Conservation (phyloP, 345 rosid species). For the Arabis hirsuta region DNA sequence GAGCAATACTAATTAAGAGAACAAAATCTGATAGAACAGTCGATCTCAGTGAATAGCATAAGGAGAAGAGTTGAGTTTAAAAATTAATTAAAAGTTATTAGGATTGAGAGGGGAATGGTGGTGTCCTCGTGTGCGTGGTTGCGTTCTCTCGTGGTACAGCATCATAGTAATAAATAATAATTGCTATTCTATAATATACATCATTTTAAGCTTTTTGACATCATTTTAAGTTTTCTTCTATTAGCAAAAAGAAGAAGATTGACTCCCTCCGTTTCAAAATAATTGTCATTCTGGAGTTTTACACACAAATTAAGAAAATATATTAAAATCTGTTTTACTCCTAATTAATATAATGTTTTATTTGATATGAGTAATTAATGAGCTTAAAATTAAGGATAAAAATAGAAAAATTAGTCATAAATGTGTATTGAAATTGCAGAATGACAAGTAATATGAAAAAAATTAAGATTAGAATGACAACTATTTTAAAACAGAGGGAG, state of each 20-base stretch:
- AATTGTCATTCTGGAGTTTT: too few relatives aligned
- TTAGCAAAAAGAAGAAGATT: constrained; percentile 20
- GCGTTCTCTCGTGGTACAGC: constrained; percentile 37
- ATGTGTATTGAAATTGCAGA: too few relatives aligned
- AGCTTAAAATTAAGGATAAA: too few relatives aligned
- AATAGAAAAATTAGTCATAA: too few relatives aligned
- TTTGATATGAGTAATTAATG: too few relatives aligned
- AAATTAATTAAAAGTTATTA: constrained; percentile 22
- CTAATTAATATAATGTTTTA: too few relatives aligned
- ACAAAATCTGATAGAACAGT: constrained; percentile 1
- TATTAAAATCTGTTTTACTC: too few relatives aligned
- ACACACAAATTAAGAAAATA: too few relatives aligned
- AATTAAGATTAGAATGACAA: too few relatives aligned
- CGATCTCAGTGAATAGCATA: constrained; percentile 17
- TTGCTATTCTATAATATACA: constrained; percentile 12
- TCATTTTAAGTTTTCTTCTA: constrained; percentile 10
- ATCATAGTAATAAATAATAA: constrained; percentile 23
- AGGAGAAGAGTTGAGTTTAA: constrained; percentile 4
- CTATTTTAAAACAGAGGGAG: too few relatives aligned
- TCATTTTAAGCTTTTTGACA: constrained; percentile 14
- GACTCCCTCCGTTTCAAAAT: too few relatives aligned
- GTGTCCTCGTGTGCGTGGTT: constrained; percentile 43
- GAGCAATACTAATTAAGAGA: background rate
- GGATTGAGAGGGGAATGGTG: constrained; percentile 32
- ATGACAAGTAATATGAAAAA: too few relatives aligned